Evolutionary conservation across 441 rosid species (phyloP), one percentile per base, ranked within the genome.

Genomic region (Eugenia klotzschiana): DNA sequence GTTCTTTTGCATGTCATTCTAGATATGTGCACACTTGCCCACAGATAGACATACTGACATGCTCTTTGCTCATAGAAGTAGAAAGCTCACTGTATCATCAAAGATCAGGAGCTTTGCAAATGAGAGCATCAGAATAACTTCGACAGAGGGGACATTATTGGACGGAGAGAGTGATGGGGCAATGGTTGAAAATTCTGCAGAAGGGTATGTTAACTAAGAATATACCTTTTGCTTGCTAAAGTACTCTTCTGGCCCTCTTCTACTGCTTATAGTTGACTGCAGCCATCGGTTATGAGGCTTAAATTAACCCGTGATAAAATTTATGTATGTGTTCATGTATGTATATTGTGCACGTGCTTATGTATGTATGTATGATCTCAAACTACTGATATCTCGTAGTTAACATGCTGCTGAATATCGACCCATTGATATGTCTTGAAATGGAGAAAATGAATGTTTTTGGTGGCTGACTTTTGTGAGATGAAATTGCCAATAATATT

Each of bases 121-220:
- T n/a, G 72, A 87, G 84, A 84, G 86, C 86, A 64, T 79, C 20
- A 46, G 86, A 79, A 85, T 82, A 73, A 79, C 82, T 54, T 79
- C 82, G 20, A 79, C 49, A 51, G 84, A 82, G 79, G 73, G 82
- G 79, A 53, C 25, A 51, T 49, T 69, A 20, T 43, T 79, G 79
- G 82, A 84, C 52, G 87, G 85, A 82, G 84, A 72, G 49, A 26
- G 82, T 23, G 82, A 87, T 64, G 53, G 57, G 54, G 86, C 26
- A 79, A 83, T 20, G 51, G 79, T 85, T 43, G 79, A 89, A 86
- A 92, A 88, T 85, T 69, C 53, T 23, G 81, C 55, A 57, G 89
- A 89, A 88, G 90, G 94, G 94, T 92, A 86, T 46, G 51, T 58
- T 43, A 64, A 69, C 27, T 26, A 22, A 29, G 53, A 37, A 69